phyloP scores from a whole-genome alignment of 208 protist species.

The Leishmania guyanensis region DNA sequence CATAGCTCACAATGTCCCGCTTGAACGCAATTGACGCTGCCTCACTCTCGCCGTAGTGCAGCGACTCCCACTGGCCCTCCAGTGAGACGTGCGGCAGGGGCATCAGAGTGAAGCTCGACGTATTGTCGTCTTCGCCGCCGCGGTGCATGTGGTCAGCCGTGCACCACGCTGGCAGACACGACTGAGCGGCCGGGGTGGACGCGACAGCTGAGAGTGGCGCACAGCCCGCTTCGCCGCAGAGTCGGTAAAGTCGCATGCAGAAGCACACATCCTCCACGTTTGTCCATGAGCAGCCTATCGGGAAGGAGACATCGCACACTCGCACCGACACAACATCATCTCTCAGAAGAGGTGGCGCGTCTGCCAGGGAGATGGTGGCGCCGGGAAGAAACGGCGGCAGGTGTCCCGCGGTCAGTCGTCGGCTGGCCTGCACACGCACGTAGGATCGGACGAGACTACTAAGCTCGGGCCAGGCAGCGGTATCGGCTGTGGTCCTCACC shows the following conservation, averaged over 20 bases:
- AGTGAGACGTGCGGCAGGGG: conserved; percentile 68
- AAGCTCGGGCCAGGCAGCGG: conserved; percentile 40
- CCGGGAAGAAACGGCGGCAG: conserved; percentile 32
- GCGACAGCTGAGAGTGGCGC: not conserved
- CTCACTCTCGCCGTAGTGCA: conserved; percentile 77
- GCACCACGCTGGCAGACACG: conserved; percentile 6
- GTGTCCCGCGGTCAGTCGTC: conserved; percentile 7
- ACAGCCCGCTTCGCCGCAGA: conserved; percentile 2
- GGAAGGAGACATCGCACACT: conserved; percentile 57
- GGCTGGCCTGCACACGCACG: conserved; percentile 31
- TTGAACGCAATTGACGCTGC: conserved; percentile 76
- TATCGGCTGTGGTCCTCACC: conserved; percentile 38
- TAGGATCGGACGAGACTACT: conserved; percentile 29
- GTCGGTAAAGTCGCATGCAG: conserved; percentile 21
- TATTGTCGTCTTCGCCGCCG: conserved; percentile 18
- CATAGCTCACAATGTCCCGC: conserved; percentile 90
- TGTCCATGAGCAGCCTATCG: conserved; percentile 19
- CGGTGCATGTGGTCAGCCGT: not conserved
- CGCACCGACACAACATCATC: conserved; percentile 41
- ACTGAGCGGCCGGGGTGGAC: not conserved
- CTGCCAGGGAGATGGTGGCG: conserved; percentile 32
- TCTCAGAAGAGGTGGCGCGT: conserved; percentile 27
- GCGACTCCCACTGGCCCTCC: conserved; percentile 88
- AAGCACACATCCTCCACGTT: conserved; percentile 27
- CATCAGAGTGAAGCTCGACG: conserved; percentile 51